These are phyloP conservation scores for Perkinsus olseni DNA, from an alignment of 169 alveolate species.

Conservation along the genomic window DNA sequence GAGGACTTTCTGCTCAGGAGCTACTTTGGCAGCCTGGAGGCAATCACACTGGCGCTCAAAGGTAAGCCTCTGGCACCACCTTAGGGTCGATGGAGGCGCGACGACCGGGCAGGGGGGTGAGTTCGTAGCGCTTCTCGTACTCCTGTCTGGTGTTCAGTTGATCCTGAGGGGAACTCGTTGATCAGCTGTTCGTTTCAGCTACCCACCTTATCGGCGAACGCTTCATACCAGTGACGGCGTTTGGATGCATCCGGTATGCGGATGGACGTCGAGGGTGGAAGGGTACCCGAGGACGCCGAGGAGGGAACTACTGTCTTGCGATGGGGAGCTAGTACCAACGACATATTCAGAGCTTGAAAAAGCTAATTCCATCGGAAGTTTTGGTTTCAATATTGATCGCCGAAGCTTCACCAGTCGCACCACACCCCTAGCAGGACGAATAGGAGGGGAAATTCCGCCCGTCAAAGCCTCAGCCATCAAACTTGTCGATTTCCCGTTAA, in stretches of 20 bases:
- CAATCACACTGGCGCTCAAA: no score
- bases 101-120: not conserved
- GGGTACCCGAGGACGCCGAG: not conserved
- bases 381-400: no score
- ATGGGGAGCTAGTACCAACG: not conserved
- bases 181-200: not conserved
- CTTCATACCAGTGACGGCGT: not conserved
- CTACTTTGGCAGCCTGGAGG: not conserved
- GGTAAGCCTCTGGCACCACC: not conserved
- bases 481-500: no score
- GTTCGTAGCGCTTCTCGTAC: not conserved
- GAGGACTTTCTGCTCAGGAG: not conserved
- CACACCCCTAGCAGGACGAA: no score
- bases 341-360: no score
- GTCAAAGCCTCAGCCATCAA: no score
- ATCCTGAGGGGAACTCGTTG: not conserved
- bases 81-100: not conserved
- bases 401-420: no score
- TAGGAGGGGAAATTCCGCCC: no score
- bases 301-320: not conserved
- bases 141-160: not conserved
- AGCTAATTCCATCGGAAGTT: no score
- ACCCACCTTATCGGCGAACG: not conserved
- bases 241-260: not conserved
- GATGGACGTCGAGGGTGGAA: not conserved